Evolutionary conservation across 2,329 filamentous ascomycete genomes (phyloP).

Genomic region (Xylaria sp.): DNA sequence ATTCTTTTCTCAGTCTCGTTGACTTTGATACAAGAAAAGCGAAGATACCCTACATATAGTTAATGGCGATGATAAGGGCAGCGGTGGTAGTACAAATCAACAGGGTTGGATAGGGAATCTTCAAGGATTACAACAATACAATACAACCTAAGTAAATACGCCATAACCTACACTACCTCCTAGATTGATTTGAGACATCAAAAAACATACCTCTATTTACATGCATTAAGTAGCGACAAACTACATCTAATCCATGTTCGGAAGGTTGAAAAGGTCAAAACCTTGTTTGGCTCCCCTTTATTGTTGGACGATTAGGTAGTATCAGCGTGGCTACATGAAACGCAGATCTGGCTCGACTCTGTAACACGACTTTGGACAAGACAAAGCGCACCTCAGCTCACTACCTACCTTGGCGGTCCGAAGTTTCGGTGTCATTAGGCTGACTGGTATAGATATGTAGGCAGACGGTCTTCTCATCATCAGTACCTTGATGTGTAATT

Average conservation of each 20-base stretch:
- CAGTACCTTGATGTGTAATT: slow-evolving; percentile 23
- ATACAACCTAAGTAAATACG: too few relatives aligned
- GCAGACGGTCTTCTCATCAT: background rate
- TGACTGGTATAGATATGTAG: background rate
- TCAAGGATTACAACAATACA: background rate
- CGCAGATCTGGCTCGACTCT: slow-evolving; percentile 20
- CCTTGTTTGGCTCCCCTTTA: slow-evolving; percentile 1
- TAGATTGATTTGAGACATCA: background rate
- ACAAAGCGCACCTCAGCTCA: slow-evolving; percentile 7
- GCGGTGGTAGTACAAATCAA: background rate
- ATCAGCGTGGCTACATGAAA: slow-evolving; percentile 35
- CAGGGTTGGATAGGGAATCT: background rate
- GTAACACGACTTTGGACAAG: slow-evolving; percentile 14
- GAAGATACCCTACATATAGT: slow-evolving; percentile 20
- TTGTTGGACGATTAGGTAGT: slow-evolving; percentile 16
- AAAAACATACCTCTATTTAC: background rate
- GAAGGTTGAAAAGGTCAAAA: background rate
- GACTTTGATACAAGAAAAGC: background rate
- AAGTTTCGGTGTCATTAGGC: background rate
- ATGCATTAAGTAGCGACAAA: background rate
- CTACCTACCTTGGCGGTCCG: slow-evolving; percentile 14
- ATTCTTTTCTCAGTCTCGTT: background rate
- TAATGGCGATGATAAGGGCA: background rate
- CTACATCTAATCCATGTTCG: background rate
- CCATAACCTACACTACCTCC: slow-evolving; percentile 6